Evolutionary conservation across 1,139 yeast genomes (phyloP).

Genomic region (Lodderomyces pseudojiufengensis): DNA sequence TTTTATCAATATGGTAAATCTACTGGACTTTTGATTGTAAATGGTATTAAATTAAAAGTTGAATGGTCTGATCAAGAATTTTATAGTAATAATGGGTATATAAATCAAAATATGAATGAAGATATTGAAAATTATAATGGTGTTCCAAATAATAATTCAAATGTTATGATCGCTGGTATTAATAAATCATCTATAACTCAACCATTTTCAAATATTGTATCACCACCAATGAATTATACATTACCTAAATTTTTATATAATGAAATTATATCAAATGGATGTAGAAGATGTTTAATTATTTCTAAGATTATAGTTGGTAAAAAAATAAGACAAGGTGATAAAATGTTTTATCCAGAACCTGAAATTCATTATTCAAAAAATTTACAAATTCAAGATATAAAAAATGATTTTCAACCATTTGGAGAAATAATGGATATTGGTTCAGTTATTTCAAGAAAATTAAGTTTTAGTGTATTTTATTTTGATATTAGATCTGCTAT

Average conservation of each 20-base stretch:
- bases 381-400: constrained; percentile 31
- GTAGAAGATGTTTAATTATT: constrained; percentile 35
- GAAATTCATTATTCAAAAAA: constrained; percentile 26
- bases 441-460: constrained; percentile 64
- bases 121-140: constrained; percentile 12
- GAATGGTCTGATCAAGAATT: constrained; percentile 34
- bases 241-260: constrained; percentile 25
- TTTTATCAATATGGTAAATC: constrained; percentile 55
- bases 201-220: background rate
- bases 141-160: constrained; percentile 15
- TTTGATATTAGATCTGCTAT: constrained; percentile 63
- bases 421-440: constrained; percentile 63
- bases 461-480: constrained; percentile 62
- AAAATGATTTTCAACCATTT: constrained; percentile 48
- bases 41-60: constrained; percentile 50
- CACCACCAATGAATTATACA: constrained; percentile 11
- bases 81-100: background rate
- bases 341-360: constrained; percentile 34
- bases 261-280: constrained; percentile 28
- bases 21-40: constrained; percentile 54
- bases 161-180: background rate
- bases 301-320: constrained; percentile 26
- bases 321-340: constrained; percentile 15
- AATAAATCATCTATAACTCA: constrained; percentile 13
- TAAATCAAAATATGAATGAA: background rate